Conservation (phyloP, 768 basidiomycete species). For the Tylopilus sp. region DNA sequence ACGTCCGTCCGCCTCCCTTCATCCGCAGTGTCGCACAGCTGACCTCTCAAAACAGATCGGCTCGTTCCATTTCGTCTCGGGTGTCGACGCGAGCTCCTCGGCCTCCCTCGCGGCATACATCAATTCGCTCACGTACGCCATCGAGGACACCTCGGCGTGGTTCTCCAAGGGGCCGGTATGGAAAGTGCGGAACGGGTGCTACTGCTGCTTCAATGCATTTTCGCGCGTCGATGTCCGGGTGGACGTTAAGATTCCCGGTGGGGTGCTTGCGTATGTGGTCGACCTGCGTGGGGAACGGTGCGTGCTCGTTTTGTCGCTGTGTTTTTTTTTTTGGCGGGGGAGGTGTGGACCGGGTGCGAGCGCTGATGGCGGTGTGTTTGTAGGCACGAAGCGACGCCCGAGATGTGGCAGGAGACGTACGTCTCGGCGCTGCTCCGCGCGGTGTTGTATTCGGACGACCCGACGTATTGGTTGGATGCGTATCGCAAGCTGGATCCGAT, state of each 20-base stretch:
- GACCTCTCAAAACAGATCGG: conserved; percentile 54
- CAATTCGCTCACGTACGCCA: conserved; percentile 94
- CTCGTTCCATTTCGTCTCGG: conserved; percentile 96
- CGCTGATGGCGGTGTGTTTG: background rate
- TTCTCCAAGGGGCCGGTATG: conserved; percentile 80
- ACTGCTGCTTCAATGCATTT: conserved; percentile 98
- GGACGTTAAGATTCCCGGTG: conserved; percentile 98
- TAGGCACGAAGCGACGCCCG: conserved; percentile 82
- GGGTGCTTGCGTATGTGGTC: conserved; percentile 90
- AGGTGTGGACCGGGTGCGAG: background rate
- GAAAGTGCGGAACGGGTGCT: conserved; percentile 92
- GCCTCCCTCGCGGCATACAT: conserved; percentile 97
- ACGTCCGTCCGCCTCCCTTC: conserved; percentile 50
- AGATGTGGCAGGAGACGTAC: conserved; percentile 97
- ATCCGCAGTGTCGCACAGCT: background rate
- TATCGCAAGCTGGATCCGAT: conserved; percentile 97
- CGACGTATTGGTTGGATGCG: conserved; percentile 85
- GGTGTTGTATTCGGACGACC: conserved; percentile 94
- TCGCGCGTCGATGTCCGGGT: conserved; percentile 95
- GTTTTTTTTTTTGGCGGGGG: too few species aligned
- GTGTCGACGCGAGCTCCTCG: conserved; percentile 98
- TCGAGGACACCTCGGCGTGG: conserved; percentile 91
- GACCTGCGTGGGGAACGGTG: conserved; percentile 93
- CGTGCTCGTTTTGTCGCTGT: too few species aligned
- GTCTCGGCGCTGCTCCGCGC: conserved; percentile 88